Evolutionary conservation across 257 asterid genomes (phyloP), one percentile per base, ranked within the genome.

Genomic region (Ilex aquifolium): DNA sequence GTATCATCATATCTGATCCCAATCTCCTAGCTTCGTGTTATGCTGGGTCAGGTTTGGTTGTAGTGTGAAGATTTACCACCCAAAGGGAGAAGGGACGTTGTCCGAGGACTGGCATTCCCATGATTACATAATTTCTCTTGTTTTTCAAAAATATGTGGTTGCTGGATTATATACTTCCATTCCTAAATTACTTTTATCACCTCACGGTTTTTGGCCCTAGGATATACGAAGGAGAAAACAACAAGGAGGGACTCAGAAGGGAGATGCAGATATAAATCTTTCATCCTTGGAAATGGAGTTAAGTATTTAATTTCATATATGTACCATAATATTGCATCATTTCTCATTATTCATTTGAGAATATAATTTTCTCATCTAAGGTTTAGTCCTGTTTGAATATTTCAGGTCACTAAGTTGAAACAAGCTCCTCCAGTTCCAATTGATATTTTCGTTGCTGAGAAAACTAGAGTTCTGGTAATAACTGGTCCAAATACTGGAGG

Each of bases 401-500:
- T 73, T 70, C 94, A 93, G 99, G 81, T 93, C 63, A 76, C 88
- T 65, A 77, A 73, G 67, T 60, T 87, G 77, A 85, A 85, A 67
- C 76, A 85, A 73, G 77, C 83, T 64, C 83, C 77, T 30, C 97
- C 99, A 13, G 80, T 88, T 75, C 99, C 99, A 66, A 79, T 84
- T 62, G 88, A 93, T 79, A 81, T 93, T 73, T 79, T 70, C 72
- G 77, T 90, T 63, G 74, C 76, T 32, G 73, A 72, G 64, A 80
- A 75, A 71, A 81, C 88, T 56, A 83, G 84, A 69, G 99, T 90
- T 62, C 65, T 90, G 55, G 85, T 90, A 32, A 83, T 93, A 74
- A 89, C 97, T 31, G 99, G 99, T 66, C 99, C 99, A 31, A 93
- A 93, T 72, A 93, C 99, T 48, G 99, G 99, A 56, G 99, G 99